phyloP scores from a whole-genome alignment of 176 grass and related monocot genomes.

The Zea luxurians region DNA sequence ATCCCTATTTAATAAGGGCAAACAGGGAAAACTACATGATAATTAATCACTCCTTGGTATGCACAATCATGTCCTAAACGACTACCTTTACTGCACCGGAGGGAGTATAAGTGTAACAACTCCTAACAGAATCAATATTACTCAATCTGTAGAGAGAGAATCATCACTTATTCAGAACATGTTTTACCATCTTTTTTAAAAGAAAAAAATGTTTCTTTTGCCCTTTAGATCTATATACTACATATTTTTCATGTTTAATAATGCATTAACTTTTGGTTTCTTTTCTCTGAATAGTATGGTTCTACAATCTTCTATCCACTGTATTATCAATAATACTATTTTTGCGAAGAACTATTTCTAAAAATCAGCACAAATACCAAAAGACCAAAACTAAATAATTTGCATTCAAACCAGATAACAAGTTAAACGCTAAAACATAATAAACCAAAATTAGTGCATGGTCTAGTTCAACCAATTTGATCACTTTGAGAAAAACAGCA shows the following conservation, averaged over 20 bases:
- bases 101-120: not conserved
- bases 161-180: not conserved
- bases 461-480: not conserved
- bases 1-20: too few species aligned
- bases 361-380: not conserved
- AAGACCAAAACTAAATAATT: not conserved
- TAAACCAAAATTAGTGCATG: too few species aligned
- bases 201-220: conserved; percentile 2
- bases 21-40: too few species aligned
- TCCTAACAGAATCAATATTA: conserved; percentile 4
- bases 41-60: too few species aligned
- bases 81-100: too few species aligned
- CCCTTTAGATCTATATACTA: too few species aligned
- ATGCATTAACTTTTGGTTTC: conserved; percentile 16
- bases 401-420: not conserved
- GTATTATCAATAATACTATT: not conserved
- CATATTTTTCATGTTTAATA: too few species aligned
- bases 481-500: not conserved
- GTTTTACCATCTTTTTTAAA: conserved; percentile 3
- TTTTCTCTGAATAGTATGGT: conserved; percentile 17
- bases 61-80: too few species aligned
- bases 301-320: not conserved
- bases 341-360: not conserved
- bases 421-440: not conserved
- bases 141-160: not conserved